Base-by-base conservation (phyloP, 2,329 filamentous ascomycete species). In the Saccharata proteae region DNA sequence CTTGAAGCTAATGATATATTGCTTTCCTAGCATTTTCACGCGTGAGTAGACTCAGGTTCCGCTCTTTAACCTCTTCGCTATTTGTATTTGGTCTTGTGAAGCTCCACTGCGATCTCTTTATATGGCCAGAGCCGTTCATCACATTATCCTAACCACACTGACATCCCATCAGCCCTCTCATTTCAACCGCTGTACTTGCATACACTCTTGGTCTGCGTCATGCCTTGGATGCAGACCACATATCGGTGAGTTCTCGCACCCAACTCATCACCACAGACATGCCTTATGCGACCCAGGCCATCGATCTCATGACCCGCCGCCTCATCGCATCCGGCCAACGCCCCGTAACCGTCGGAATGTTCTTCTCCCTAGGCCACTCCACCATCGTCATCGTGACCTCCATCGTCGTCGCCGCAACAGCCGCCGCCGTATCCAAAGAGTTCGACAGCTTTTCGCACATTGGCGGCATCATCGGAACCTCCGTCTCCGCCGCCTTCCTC, bases 221-320 rank as follows among this genome's bases (percentile, higher is more conserved):
- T 63, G 88, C 88, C n/a, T 73, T 96, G 26, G 90, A 96, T 49
- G 90, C 88, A n/a, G 88, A 96, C 57, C 90, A 96, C 50, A 82
- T 82, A 41, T 75, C 73, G 23, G 65, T 69, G 54, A 23, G 46
- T 35, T 8, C n/a, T 3, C 11, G 26, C 14, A 27, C 26, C 26
- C 3, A 15, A 13, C 15, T 12, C 4, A 30, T 10, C 7, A 12
- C 8, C 3, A 13, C 18, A 13, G 11, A 34, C 13, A 17, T 5
- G 16, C 15, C 26, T 25, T 29, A n/a, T 12, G 6, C 14, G n/a
- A 7, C 5, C 4, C 16, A 67, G 45, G 88, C 86, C 40, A 98
- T 96, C 46, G 88, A 96, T 57, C 70, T 96, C 21, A 93, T 92
- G 77, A 96, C 90, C 1, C 71, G 90, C 3, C 76, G 88, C 5